Conservation (phyloP, 106 monocot species). For the Hemerocallis citrina region DNA sequence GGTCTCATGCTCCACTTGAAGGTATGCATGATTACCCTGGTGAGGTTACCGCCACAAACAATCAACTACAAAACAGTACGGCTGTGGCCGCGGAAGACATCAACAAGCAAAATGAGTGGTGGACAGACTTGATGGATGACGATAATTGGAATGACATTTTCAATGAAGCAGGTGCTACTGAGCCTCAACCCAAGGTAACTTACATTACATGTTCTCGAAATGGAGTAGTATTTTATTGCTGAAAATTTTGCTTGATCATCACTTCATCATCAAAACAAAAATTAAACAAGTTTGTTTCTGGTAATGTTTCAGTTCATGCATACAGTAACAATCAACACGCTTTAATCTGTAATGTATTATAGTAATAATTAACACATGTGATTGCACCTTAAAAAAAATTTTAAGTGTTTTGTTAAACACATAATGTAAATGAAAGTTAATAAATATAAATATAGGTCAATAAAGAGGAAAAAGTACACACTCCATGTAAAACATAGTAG, state of each 20-base stretch:
- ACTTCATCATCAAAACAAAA: background rate
- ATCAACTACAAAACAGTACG: slow-evolving; percentile 16
- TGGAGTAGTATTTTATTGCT: no score
- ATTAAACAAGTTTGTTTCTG: background rate
- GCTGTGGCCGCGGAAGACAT: slow-evolving; percentile 22
- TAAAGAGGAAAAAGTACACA: no score
- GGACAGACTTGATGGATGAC: slow-evolving; percentile 22
- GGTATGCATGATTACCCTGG: slow-evolving; percentile 16
- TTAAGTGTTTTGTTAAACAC: background rate
- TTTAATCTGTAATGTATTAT: background rate
- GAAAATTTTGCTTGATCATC: no score
- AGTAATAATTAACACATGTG: no score
- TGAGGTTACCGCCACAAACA: slow-evolving; percentile 7
- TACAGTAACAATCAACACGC: background rate
- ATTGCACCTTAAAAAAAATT: background rate
- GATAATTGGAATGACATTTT: slow-evolving; percentile 41
- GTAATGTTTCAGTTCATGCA: background rate
- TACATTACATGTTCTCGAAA: background rate
- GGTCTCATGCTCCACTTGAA: slow-evolving; percentile 17
- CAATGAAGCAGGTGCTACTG: slow-evolving; percentile 19
- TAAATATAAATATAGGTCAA: no score
- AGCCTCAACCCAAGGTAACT: slow-evolving; percentile 34
- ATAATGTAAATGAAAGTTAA: no score
- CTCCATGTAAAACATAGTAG: no score
- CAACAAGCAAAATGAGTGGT: slow-evolving; percentile 37